Base-by-base conservation (phyloP, 495 filamentous ascomycete genomes). In the Talaromyces trachyspermus region DNA sequence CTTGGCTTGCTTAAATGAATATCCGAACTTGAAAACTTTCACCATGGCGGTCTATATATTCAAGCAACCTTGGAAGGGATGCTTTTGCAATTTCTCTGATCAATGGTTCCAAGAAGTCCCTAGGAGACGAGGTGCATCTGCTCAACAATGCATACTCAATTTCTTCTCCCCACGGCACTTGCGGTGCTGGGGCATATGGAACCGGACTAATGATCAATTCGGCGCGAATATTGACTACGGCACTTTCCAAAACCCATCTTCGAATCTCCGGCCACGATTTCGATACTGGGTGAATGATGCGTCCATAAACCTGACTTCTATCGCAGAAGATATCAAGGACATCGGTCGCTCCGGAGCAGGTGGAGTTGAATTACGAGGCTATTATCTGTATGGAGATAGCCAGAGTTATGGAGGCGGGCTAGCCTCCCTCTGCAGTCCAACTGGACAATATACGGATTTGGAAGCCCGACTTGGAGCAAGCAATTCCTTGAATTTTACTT, bases 81-180 rank as follows among this genome's bases (percentile, higher is more conserved):
- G 12, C 30, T 35, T 14, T 35, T 35, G 2, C 7, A n/a, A 35
- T 10, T 10, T 7, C n/a, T 35, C n/a, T 15, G 17, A 35, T 2
- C 5, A 35, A 35, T n/a, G 30, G 17, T 15, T 14, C n/a, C 30
- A 14, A 15, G 1, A 35, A 35, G 30, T 5, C 30, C n/a, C 17
- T 35, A 15, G n/a, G 30, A n/a, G 4, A 14, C n/a, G n/a, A n/a
- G 12, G 30, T 35, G 30, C 30, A 35, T 35, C 30, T 35, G 30
- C 12, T 35, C n/a, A 12, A 15, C 30, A 14, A 35, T 35, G 30
- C 30, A 35, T 35, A 10, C 80, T 15, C 66, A 89, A 2, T 85
- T 90, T 56, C 71, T 83, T 49, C 77, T 81, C 0, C 75, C 76
- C 4, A 74, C 85, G 50, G 72, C 80, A 23, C 72, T 88, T 49